Evolutionary conservation across 768 basidiomycete species (phyloP).

Genomic region (Boletus sp.): DNA sequence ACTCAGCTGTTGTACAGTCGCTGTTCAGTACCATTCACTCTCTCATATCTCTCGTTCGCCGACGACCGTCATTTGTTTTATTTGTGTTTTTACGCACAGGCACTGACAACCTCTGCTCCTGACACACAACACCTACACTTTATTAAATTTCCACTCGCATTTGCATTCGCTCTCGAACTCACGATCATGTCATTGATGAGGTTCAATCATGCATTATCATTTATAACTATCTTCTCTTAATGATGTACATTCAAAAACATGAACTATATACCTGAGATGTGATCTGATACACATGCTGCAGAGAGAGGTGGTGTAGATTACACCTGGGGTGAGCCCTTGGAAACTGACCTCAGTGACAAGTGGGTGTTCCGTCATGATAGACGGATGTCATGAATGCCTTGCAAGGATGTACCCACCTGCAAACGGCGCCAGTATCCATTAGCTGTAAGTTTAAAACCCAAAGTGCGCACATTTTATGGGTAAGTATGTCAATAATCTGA

Average conservation of each 20-base stretch:
- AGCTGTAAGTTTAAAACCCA: no score
- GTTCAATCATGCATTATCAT: conserved; percentile 28
- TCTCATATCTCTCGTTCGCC: conserved; percentile 15
- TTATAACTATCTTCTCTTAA: conserved; percentile 28
- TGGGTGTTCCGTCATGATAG: neutral
- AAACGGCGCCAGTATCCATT: no score
- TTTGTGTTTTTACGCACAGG: conserved; percentile 19
- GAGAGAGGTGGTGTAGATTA: neutral
- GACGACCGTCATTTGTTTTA: conserved; percentile 22
- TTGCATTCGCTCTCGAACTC: conserved; percentile 19
- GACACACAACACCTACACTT: conserved; percentile 10
- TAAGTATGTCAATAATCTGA: neutral
- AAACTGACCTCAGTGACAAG: neutral
- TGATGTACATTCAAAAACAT: conserved; percentile 16
- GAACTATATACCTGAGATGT: neutral
- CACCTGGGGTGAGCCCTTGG: neutral
- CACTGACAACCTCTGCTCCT: conserved; percentile 10
- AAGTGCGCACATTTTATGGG: no score
- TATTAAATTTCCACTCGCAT: conserved; percentile 15
- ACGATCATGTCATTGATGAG: conserved; percentile 20
- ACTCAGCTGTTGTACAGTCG: conserved; percentile 22
- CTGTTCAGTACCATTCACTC: conserved; percentile 17
- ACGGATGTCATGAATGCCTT: neutral
- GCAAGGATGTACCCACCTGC: neutral
- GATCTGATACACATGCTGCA: neutral